Conservation (phyloP, 2,329 filamentous ascomycete species). For the Epichloe sp. region DNA sequence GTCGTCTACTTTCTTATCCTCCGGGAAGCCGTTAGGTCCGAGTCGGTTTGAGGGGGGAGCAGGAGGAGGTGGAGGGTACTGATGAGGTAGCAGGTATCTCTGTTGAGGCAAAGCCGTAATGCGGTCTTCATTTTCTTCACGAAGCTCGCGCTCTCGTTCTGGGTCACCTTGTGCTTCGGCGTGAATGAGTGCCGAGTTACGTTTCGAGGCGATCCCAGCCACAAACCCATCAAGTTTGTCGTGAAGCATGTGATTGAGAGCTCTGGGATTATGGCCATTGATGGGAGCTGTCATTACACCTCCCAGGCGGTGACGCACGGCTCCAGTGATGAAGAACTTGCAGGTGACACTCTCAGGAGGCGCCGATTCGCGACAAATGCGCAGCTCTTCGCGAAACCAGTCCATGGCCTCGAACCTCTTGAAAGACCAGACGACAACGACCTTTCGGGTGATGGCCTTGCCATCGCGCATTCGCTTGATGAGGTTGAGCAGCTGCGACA, state of each 20-base stretch:
- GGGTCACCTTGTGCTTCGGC: conserved; percentile 69
- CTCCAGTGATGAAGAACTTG: conserved; percentile 85
- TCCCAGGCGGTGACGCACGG: conserved; percentile 27
- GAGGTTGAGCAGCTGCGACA: conserved; percentile 82
- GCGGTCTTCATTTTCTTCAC: conserved; percentile 70
- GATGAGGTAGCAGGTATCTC: conserved; percentile 47
- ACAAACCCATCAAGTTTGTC: conserved; percentile 82
- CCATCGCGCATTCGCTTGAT: conserved; percentile 94
- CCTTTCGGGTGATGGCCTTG: conserved; percentile 81
- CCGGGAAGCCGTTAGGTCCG: conserved; percentile 22
- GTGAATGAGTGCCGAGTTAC: conserved; percentile 71
- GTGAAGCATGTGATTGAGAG: conserved; percentile 64
- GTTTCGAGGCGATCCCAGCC: conserved; percentile 72
- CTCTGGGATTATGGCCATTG: conserved; percentile 26
- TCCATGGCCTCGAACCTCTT: conserved; percentile 89
- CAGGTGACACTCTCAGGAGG: conserved; percentile 81
- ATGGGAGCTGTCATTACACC: conserved; percentile 33
- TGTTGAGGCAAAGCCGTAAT: conserved; percentile 68
- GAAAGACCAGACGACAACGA: conserved; percentile 88
- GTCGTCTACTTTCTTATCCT: conserved; percentile 25
- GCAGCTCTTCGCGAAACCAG: conserved; percentile 91
- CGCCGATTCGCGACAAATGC: conserved; percentile 80
- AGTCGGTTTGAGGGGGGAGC: conserved; percentile 5
- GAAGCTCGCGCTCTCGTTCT: conserved; percentile 66
- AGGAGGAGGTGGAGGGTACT: conserved; percentile 16